Base-by-base conservation (phyloP, 495 filamentous ascomycete species). In the Penicillium antarcticum region DNA sequence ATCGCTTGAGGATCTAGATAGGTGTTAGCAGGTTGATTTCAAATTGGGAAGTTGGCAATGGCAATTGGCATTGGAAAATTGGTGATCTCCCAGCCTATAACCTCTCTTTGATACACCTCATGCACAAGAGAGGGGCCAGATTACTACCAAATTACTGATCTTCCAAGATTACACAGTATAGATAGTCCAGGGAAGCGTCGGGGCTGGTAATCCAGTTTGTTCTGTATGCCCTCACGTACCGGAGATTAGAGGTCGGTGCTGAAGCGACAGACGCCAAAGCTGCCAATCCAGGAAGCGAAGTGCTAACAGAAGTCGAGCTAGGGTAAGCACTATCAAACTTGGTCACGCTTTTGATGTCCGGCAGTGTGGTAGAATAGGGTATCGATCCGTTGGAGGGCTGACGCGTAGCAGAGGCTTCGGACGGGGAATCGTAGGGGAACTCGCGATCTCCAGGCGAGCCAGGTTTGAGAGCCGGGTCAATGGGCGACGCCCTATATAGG, bases 201-300 rank as follows among this genome's bases (percentile, higher is more conserved):
- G 33, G 14, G 26, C 26, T 29, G 11, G 14, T 5, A 11, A 32
- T 23, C n/a, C 12, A 32, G 13, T 16, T 2, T 9, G 18, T 17
- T 4, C 23, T 29, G 26, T 31, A 33, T 18, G 29, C 19, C 19
- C 41, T n/a, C 14, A 79, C 78, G 51, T 74, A 91, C 87, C 87
- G 83, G 59, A 81, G 63, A 69, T 85, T 86, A 47, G 82, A 81
- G 58, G 84, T 82, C 31, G 80, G 77, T 45, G 78, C 72, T 21
- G 82, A 80, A 41, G 78, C 81, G 55, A 83, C 74, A 38, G 80
- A 80, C 44, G 86, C 84, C 56, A 91, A 73, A 23, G 83, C 76
- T 14, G 86, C 63, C 41, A 69, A 46, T 33, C 69, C 72, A 2
- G 70, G 70, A 38, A 73, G 59, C 11, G 73, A 56, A 40, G 48